Conservation (phyloP, 495 filamentous ascomycete genomes). For the Saxophila tyrrhenica region DNA sequence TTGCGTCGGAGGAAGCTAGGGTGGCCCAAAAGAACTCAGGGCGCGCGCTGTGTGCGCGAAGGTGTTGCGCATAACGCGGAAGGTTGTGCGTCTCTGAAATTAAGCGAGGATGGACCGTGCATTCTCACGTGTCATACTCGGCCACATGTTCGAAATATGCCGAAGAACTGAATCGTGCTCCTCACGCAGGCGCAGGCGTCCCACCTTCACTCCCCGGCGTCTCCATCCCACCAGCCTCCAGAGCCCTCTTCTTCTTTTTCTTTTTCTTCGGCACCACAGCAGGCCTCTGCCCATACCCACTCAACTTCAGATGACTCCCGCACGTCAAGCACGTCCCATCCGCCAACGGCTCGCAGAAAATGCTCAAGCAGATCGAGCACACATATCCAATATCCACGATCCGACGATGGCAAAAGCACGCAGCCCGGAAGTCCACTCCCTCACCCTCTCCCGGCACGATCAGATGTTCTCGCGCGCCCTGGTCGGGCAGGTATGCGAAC, state of each 20-base stretch:
- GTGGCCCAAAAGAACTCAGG: too few relatives aligned
- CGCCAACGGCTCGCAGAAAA: conserved; percentile 23
- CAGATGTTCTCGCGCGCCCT: conserved; percentile 50
- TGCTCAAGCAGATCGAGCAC: conserved; percentile 90
- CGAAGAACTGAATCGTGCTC: too few relatives aligned
- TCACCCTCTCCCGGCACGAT: conserved; percentile 63
- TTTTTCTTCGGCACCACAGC: conserved; percentile 60
- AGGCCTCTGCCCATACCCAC: conserved; percentile 62
- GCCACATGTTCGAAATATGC: background rate
- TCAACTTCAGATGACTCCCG: conserved; percentile 66
- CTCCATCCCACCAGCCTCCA: conserved; percentile 29
- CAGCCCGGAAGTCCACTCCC: conserved; percentile 87
- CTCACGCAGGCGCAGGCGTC: conserved; percentile 16
- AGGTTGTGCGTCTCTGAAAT: too few relatives aligned
- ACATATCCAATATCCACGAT: conserved; percentile 91
- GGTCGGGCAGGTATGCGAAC: conserved; percentile 83
- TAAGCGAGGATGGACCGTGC: too few relatives aligned
- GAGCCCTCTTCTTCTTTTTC: conserved; percentile 58
- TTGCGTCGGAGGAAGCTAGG: too few relatives aligned
- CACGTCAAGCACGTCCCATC: conserved; percentile 67
- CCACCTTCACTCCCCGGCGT: conserved; percentile 22
- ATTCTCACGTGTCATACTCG: background rate
- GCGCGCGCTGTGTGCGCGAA: too few relatives aligned
- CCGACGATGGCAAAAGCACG: conserved; percentile 88
- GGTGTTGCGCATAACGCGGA: too few relatives aligned